These are phyloP conservation scores for Coemansia sp. DNA, from an alignment of 192 early-diverging fungal species.

Conservation along the genomic window DNA sequence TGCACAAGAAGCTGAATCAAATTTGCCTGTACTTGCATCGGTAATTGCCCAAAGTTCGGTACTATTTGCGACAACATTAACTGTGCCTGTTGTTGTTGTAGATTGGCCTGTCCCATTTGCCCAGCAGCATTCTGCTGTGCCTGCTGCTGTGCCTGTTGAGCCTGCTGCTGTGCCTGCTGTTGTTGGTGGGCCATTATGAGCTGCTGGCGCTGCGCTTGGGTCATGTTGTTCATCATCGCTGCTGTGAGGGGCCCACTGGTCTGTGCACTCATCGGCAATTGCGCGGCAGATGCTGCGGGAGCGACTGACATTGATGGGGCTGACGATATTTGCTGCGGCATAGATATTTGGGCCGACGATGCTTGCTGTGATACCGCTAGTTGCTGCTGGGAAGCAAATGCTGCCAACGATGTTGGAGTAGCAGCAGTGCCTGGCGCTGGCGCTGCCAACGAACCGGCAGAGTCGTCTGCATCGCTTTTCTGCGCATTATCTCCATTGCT, in stretches of 20 bases:
- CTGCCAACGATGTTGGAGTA: conserved; percentile 7
- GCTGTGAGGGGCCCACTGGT: background rate
- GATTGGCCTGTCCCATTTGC: conserved; percentile 7
- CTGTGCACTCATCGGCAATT: background rate
- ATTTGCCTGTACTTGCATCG: conserved; percentile 9
- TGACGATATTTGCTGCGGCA: background rate
- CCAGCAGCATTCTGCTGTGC: background rate
- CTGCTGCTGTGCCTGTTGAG: conserved; percentile 23
- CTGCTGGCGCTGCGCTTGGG: conserved; percentile 33
- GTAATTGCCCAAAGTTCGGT: conserved; percentile 29
- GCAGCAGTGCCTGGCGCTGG: conserved; percentile 20
- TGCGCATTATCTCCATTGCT: background rate
- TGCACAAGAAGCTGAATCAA: conserved; percentile 16
- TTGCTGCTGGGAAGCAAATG: conserved; percentile 1
- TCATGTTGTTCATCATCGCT: conserved; percentile 25
- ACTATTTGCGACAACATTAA: conserved; percentile 19
- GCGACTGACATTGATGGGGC: background rate
- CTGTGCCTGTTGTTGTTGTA: conserved; percentile 30
- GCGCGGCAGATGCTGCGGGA: conserved; percentile 1
- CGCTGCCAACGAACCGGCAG: background rate
- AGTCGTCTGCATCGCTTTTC: background rate
- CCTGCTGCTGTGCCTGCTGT: conserved; percentile 22
- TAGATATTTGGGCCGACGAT: background rate
- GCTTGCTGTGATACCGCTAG: background rate
- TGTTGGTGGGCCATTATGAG: conserved; percentile 18